Evolutionary conservation across 2,329 filamentous ascomycete genomes (phyloP).

Genomic region (Ophiosphaerella herpotricha): DNA sequence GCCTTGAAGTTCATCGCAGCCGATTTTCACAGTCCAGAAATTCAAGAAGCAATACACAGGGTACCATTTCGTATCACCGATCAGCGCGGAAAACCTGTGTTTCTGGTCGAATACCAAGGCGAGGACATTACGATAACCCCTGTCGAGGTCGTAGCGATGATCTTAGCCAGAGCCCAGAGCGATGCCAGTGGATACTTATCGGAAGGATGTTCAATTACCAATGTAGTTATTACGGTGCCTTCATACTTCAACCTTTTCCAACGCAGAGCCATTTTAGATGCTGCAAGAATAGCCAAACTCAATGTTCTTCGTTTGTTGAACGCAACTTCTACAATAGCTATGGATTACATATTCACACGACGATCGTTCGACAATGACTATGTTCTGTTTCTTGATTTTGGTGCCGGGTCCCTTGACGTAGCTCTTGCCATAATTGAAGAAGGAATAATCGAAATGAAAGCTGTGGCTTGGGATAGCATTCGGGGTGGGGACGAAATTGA

Average conservation of each 20-base stretch:
- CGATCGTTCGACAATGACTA: conserved; percentile 65
- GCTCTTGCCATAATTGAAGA: background rate
- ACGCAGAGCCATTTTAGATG: conserved; percentile 57
- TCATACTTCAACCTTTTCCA: conserved; percentile 96
- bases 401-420: background rate
- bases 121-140: conserved; percentile 70
- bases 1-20: conserved; percentile 47
- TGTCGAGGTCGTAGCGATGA: conserved; percentile 76
- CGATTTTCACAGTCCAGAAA: conserved; percentile 58
- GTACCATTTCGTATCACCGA: conserved; percentile 89
- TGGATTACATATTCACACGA: conserved; percentile 68
- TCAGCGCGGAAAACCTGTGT: conserved; percentile 80
- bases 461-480: background rate
- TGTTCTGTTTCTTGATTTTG: conserved; percentile 49
- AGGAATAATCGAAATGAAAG: background rate
- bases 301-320: conserved; percentile 70
- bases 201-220: conserved; percentile 69
- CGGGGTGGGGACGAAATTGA: background rate
- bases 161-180: conserved; percentile 79
- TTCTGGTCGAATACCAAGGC: conserved; percentile 70
- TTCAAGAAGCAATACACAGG: conserved; percentile 89
- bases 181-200: conserved; percentile 73
- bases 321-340: conserved; percentile 90
- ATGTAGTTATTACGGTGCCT: conserved; percentile 85
- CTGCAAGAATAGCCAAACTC: conserved; percentile 81